Evolutionary conservation across 805 yeast genomes (phyloP), one percentile per base, ranked within the genome.

Genomic region (Wickerhamomyces alni): DNA sequence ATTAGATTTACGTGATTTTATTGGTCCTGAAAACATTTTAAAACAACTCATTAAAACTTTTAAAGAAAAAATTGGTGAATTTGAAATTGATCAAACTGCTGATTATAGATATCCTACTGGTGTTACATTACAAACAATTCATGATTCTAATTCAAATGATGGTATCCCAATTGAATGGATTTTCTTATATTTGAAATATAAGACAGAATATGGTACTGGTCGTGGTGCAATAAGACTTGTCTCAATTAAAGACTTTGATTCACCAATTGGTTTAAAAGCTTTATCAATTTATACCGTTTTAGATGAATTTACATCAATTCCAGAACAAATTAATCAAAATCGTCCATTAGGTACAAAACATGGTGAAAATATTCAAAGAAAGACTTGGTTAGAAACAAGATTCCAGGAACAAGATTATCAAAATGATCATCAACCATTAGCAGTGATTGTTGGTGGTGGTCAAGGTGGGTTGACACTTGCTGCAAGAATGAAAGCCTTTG

Each of bases 401-500:
- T 42, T 37, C 8, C 51, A 48, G 11, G 62, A 58, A 15, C 54
- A 53, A 38, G 46, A 50, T 13, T 60, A 52, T 45, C 58, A 53
- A n/a, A 61, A 51, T 2, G 48, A 48, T 5, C 59, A 61, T 35
- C 62, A 65, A 45, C 74, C 74, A 4, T 36, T 61, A n/a, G 74
- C 68, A 17, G 53, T 69, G 28, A 55, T 69, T 43, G 67, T 69
- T 33, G 74, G 75, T 31, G 75, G 70, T 41, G 74, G 75, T 18
- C 75, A 69, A 51, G 63, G 65, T 43, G 74, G 74, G 3, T 50
- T 69, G 18, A 63, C 64, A 24, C 50, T 59, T 24, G 72, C 73
- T 25, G 71, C 74, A 1, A 54, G 71, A 38, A 52, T 69, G 50
- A 65, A 65, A 42, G 52, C 56, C 7, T 57, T 64, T 57, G 74